Base-by-base conservation (phyloP, 352 stramenopile species). In the Elongisporangium prolatum region DNA sequence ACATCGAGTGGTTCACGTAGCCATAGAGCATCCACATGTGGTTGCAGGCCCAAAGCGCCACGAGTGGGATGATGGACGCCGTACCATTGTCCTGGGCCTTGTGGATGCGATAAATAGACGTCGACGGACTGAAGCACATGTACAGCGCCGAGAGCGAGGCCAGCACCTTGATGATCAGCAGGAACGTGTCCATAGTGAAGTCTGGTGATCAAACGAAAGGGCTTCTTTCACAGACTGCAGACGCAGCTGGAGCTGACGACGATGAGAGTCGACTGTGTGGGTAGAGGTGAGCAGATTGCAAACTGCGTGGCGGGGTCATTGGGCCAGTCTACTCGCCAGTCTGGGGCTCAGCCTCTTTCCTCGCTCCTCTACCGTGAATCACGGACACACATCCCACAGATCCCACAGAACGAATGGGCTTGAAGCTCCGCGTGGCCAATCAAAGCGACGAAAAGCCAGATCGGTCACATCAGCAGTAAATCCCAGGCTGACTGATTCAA, bases 11-110 rank as follows among this genome's bases (percentile, higher is more conserved):
- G 2, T 67, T 80, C 20, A 86, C 64, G 64, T 81, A 82, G 50
- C 77, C 77, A 48, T 88, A 88, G 21, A 88, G 51, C 69, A 83
- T 84, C 79, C 79, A 89, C 44, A 86, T 84, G 66, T 89, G 77
- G 59, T 84, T 84, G 66, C 76, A 84, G 38, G 65, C 64, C 77
- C 79, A 91, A 24, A 91, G 74, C 47, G 80, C 75, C 11, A 78
- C 77, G 21, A 89, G 77, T 18, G 82, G 80, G 20, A 87, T 60
- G 24, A 89, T 56, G 13, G 80, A 79, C 7, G 60, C 59, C 47
- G 57, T 61, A 8, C 75, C 77, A 1, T 79, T 82, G 28, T 68
- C 50, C 22, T 60, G 66, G n/a, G 68, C 54, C 58, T 74, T 81
- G 61, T 87, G 72, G 52, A 90, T 86, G 18, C 64, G 67, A 48